A percentile compares a stretch with the other conserved stretches of the same genome.
phyloP scores from a whole-genome alignment of 2,329 filamentous ascomycete genomes.

The Chrysoporthe puriensis region DNA sequence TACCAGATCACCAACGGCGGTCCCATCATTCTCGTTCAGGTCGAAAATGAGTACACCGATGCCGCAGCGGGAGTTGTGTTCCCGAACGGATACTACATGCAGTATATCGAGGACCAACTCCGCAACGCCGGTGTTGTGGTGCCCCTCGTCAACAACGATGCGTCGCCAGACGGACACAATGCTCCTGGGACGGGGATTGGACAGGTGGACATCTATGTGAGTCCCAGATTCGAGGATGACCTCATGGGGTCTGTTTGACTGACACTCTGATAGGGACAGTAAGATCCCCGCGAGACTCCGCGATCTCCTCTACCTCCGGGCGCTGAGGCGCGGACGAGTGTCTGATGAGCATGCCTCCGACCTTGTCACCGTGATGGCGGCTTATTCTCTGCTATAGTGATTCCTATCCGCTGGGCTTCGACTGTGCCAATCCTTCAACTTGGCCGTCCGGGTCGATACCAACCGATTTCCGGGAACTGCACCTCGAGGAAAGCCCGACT shows the following conservation, averaged over 20 bases:
- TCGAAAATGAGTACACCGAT: slow-evolving; percentile 70
- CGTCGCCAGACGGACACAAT: slow-evolving; percentile 60
- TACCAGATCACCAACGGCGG: slow-evolving; percentile 77
- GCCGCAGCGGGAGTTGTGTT: slow-evolving; percentile 54
- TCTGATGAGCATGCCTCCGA: background rate
- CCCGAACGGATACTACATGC: slow-evolving; percentile 70
- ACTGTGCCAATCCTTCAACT: slow-evolving; percentile 62
- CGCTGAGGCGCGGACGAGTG: too few species aligned
- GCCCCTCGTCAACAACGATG: slow-evolving; percentile 79
- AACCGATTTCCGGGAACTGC: slow-evolving; percentile 55
- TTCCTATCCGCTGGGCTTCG: slow-evolving; percentile 64
- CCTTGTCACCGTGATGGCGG: background rate
- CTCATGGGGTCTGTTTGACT: background rate
- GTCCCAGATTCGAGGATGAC: background rate
- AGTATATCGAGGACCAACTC: slow-evolving; percentile 73
- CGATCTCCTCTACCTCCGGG: background rate
- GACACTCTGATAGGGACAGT: slow-evolving; percentile 13
- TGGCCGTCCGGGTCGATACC: slow-evolving; percentile 65
- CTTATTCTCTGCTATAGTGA: slow-evolving; percentile 49
- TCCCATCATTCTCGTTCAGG: slow-evolving; percentile 71
- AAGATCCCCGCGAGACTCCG: background rate
- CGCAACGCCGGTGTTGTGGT: slow-evolving; percentile 71
- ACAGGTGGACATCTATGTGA: slow-evolving; percentile 63
- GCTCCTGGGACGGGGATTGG: slow-evolving; percentile 60
- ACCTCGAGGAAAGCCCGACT: slow-evolving; percentile 63